phyloP scores from a whole-genome alignment of 2,329 filamentous ascomycete species.

The Diaporthe ilicicola region DNA sequence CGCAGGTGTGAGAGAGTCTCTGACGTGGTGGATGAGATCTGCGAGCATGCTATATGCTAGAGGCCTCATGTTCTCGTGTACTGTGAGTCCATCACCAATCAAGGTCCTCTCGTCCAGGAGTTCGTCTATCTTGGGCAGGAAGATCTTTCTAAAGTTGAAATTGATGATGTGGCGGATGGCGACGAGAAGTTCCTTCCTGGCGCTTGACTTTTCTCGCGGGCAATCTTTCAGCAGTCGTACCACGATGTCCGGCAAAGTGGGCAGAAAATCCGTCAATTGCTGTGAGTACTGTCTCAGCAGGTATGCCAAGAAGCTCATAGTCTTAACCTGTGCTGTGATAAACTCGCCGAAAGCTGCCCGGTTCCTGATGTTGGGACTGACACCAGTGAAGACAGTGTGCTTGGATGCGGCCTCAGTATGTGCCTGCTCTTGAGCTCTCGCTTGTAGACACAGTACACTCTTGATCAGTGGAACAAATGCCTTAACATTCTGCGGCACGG shows the following conservation, averaged over 20 bases:
- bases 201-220: conserved; percentile 90
- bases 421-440: conserved; percentile 90
- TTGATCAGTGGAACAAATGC: conserved; percentile 95
- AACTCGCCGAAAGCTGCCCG: conserved; percentile 95
- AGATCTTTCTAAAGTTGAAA: conserved; percentile 97
- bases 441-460: conserved; percentile 85
- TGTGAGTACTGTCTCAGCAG: conserved; percentile 87
- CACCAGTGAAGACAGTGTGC: conserved; percentile 87
- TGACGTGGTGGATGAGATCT: conserved; percentile 95
- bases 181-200: conserved; percentile 93
- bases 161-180: conserved; percentile 99
- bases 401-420: conserved; percentile 84
- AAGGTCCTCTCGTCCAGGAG: conserved; percentile 92
- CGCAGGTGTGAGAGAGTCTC: conserved; percentile 85
- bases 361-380: conserved; percentile 93
- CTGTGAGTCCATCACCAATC: conserved; percentile 94
- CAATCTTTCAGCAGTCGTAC: conserved; percentile 93
- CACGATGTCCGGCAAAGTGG: conserved; percentile 85
- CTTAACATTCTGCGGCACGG: conserved; percentile 85
- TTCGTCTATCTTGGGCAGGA: conserved; percentile 93
- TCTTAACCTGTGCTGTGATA: conserved; percentile 98
- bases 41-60: conserved; percentile 98
- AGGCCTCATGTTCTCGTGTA: conserved; percentile 95
- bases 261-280: conserved; percentile 87
- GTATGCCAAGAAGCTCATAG: conserved; percentile 98